Evolutionary conservation across 768 basidiomycete species (phyloP), one percentile per base, ranked within the genome.

Genomic region (Steccherinum ochraceum): DNA sequence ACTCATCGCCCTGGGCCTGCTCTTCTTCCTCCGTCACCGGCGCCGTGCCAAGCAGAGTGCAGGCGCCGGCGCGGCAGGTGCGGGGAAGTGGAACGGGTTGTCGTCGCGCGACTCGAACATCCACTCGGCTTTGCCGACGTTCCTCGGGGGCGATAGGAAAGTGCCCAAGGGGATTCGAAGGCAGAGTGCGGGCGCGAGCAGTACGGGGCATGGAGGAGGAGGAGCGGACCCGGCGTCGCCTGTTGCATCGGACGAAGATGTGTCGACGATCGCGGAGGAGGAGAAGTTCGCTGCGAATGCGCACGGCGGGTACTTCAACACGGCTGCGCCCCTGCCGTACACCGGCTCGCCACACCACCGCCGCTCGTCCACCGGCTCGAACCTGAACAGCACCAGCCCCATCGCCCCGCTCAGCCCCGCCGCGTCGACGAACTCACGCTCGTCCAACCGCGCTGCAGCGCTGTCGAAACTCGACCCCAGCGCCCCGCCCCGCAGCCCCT

Each of bases 1-100:
- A n/a, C 56, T 68, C 11, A 57, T 64, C 5, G 41, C 72, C 50
- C 67, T 69, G 50, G 46, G 71, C 42, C 67, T 50, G 52, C 68
- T 42, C 49, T 52, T 45, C 55, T 48, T 25, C 59, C 50, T 63
- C 58, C 46, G 39, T 12, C 48, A 24, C 24, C 48, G 53, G 39
- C 44, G 44, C 39, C 44, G 49, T 40, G 44, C 27, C 27, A 26
- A 45, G 42, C 49, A 20, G 35, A 30, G 49, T n/a, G 42, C n/a
- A 51, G 43, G 11, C 35, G 11, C 35, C 27, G 25, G 49, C 49
- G 27, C 4, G 3, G 24, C 24, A 5, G 21, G 12, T n/a, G 40
- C 24, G 2, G 26, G 49, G 21, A 50, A 50, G 21, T 50, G 49
- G 49, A 39, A 50, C 40, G 49, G 49, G 13, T 40, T 50, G 12